A percentile compares a stretch with the other conserved stretches of the same genome.
phyloP scores from a whole-genome alignment of 2,329 filamentous ascomycete species.

The Fusarium ambrosium region DNA sequence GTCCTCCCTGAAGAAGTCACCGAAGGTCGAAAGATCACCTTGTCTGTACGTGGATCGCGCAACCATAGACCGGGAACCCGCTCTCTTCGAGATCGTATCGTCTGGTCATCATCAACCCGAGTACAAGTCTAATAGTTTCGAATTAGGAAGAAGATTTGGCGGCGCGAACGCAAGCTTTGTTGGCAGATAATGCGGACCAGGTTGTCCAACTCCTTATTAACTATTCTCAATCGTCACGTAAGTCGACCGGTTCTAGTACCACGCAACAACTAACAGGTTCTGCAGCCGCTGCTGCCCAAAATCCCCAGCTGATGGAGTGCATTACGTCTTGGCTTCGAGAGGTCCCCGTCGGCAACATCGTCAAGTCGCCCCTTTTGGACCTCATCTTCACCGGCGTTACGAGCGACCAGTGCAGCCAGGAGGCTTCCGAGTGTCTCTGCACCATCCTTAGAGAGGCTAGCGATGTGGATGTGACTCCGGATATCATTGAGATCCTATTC shows the following conservation, averaged over 20 bases:
- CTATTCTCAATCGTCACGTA: slow-evolving; percentile 93
- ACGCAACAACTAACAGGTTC: slow-evolving; percentile 32
- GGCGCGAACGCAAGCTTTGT: slow-evolving; percentile 86
- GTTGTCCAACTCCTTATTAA: slow-evolving; percentile 89
- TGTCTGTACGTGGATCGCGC: slow-evolving; percentile 90
- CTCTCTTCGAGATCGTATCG: slow-evolving; percentile 52
- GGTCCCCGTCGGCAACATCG: slow-evolving; percentile 85
- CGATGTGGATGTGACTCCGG: slow-evolving; percentile 91
- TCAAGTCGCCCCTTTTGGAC: slow-evolving; percentile 86
- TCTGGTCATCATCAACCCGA: slow-evolving; percentile 53
- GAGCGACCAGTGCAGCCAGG: slow-evolving; percentile 82
- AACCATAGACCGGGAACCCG: slow-evolving; percentile 59
- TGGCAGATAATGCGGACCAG: slow-evolving; percentile 90
- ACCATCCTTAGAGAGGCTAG: slow-evolving; percentile 91
- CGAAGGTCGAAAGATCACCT: slow-evolving; percentile 98
- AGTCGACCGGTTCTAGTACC: slow-evolving; percentile 47
- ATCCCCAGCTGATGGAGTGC: slow-evolving; percentile 92
- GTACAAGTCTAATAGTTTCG: slow-evolving; percentile 57
- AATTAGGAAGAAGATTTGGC: slow-evolving; percentile 94
- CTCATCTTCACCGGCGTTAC: slow-evolving; percentile 83
- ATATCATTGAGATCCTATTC: slow-evolving; percentile 85
- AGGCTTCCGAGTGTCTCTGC: slow-evolving; percentile 92
- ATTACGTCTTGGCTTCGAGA: slow-evolving; percentile 97
- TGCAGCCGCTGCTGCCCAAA: slow-evolving; percentile 80
- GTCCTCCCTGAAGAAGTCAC: slow-evolving; percentile 99